Evolutionary conservation across 495 filamentous ascomycete species (phyloP), one percentile per base, ranked within the genome.

Genomic region (Penicillium diatomitis): DNA sequence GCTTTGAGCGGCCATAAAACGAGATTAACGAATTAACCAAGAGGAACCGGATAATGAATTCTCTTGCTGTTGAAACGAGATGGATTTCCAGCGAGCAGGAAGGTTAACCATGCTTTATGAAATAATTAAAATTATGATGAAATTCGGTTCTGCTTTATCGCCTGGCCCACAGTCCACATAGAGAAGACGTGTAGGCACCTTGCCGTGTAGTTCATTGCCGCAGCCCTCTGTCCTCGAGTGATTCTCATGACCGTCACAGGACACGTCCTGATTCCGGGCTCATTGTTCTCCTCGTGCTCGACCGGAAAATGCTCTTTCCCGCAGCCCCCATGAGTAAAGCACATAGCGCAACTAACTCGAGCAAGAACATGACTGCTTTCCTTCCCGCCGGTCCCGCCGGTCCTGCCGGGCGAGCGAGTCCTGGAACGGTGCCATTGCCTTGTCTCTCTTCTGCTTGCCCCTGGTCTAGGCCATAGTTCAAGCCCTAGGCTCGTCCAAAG

Each of bases 1-100:
- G 66, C 69, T 72, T 62, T 72, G 67, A 65, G 50, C 33, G 58
- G 20, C 55, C 61, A 65, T 41, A 53, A 46, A 49, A 63, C 54
- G 54, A 63, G 52, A 52, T 61, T 52, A 61, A 56, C 20, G 20
- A 60, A 61, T 64, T 53, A 50, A 59, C 46, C 55, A 60, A 54
- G 50, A 51, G 43, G 57, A 36, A 50, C 44, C 43, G 42, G 32
- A 34, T 41, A 40, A 30, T 33, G 44, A 37, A 28, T 46, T 32
- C 33, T 46, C 34, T 20, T 20, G 20, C 20, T 1, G 20, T 20
- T 20, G 20, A 20, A 20, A 20, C 20, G 20, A 20, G 20, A 20
- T 20, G 20, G 20, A 2, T 20, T 20, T 20, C 20, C 2, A 20
- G 20, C 20, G 20, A 20, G 20, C 20, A 20, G 20, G 20, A 20